phyloP scores from a whole-genome alignment of 2,329 filamentous ascomycete genomes.

The Tolypocladium pustulatum region DNA sequence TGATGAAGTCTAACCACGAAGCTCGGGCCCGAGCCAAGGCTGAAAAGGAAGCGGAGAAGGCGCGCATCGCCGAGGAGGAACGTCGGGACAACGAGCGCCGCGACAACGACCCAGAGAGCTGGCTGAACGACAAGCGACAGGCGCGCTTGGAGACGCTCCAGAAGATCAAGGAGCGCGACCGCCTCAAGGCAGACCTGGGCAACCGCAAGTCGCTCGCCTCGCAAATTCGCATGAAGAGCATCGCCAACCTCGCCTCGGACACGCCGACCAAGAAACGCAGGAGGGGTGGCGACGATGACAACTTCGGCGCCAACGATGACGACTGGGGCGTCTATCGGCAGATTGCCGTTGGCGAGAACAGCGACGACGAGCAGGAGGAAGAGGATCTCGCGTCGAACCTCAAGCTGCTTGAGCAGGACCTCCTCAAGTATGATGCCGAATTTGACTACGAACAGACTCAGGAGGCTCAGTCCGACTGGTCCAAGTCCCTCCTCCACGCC shows the following conservation, averaged over 20 bases:
- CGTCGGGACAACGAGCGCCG: conserved; percentile 74
- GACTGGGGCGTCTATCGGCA: conserved; percentile 97
- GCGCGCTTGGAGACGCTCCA: conserved; percentile 62
- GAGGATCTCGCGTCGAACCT: conserved; percentile 70
- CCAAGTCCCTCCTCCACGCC: conserved; percentile 78
- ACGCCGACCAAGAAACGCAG: conserved; percentile 73
- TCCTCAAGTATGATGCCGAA: conserved; percentile 74
- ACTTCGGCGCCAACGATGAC: conserved; percentile 92
- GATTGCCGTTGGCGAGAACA: conserved; percentile 72
- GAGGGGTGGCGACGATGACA: conserved; percentile 84
- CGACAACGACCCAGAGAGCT: conserved; percentile 72
- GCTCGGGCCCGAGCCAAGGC: conserved; percentile 88
- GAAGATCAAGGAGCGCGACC: conserved; percentile 87
- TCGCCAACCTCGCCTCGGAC: conserved; percentile 91
- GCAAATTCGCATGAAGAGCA: conserved; percentile 96
- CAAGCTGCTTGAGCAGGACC: conserved; percentile 68
- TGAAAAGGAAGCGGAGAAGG: conserved; percentile 90
- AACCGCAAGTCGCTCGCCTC: conserved; percentile 95
- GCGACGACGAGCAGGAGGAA: conserved; percentile 86
- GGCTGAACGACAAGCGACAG: conserved; percentile 73
- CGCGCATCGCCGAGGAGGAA: conserved; percentile 71
- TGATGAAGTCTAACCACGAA: conserved; percentile 92
- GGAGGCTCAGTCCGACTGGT: conserved; percentile 92
- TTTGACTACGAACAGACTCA: conserved; percentile 91
- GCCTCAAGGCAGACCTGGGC: conserved; percentile 85